Evolutionary conservation across 495 filamentous ascomycete species (phyloP).

Genomic region (Penicillium lagena): DNA sequence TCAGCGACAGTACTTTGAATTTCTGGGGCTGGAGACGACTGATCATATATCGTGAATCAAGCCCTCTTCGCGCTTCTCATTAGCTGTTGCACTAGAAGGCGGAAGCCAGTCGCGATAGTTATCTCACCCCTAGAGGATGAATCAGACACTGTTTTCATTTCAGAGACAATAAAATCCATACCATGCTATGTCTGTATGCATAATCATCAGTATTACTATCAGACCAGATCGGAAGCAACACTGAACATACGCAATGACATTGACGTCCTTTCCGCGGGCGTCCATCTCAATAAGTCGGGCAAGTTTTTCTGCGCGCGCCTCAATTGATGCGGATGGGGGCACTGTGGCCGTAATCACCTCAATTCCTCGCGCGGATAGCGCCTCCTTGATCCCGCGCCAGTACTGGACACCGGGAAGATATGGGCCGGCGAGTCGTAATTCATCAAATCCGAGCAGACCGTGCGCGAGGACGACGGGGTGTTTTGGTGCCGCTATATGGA

Average conservation of each 20-base stretch:
- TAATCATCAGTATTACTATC: constrained; percentile 5
- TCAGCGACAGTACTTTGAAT: constrained; percentile 71
- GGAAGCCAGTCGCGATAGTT: not conserved
- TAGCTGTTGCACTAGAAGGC: constrained; percentile 7
- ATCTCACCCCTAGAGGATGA: constrained; percentile 38
- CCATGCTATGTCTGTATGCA: constrained; percentile 62
- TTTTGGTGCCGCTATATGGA: constrained; percentile 48
- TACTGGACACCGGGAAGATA: constrained; percentile 76
- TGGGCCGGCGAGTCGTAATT: constrained; percentile 65
- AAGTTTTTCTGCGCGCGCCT: constrained; percentile 64
- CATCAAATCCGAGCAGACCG: constrained; percentile 86
- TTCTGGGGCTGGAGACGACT: constrained; percentile 63
- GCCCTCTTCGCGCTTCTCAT: constrained; percentile 50
- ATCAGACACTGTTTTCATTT: constrained; percentile 1
- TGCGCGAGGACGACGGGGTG: constrained; percentile 80
- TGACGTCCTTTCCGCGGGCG: constrained; percentile 68
- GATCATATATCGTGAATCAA: constrained; percentile 92
- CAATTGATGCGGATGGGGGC: constrained; percentile 72
- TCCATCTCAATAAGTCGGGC: constrained; percentile 56
- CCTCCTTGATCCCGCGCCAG: constrained; percentile 86
- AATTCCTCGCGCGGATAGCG: constrained; percentile 60
- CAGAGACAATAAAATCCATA: constrained; percentile 20
- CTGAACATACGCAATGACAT: constrained; percentile 73
- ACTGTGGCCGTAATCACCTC: constrained; percentile 79
- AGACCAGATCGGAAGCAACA: not conserved